Evolutionary conservation across 2,329 filamentous ascomycete species (phyloP).

Genomic region (Acephala macrosclerotiorum): DNA sequence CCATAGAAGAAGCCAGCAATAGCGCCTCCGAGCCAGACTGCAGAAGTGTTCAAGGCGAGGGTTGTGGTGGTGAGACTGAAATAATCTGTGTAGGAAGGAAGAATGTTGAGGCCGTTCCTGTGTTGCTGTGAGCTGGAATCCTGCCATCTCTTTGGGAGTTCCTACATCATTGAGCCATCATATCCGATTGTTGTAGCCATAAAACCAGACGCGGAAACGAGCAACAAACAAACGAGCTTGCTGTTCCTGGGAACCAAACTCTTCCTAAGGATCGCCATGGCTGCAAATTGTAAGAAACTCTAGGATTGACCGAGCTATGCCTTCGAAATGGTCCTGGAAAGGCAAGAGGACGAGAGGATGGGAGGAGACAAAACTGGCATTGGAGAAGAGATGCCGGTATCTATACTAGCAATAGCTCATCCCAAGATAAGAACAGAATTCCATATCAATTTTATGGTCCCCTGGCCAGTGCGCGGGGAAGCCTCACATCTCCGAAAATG

Average conservation of each 20-base stretch:
- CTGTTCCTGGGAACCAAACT: constrained; percentile 17
- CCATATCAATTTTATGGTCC: background rate
- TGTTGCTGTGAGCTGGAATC: background rate
- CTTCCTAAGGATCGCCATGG: background rate
- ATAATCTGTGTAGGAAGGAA: constrained; percentile 63
- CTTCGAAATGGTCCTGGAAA: background rate
- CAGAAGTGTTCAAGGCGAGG: constrained; percentile 60
- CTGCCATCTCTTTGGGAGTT: background rate
- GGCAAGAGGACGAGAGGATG: background rate
- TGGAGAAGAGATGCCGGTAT: background rate
- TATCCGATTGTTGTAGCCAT: constrained; percentile 32
- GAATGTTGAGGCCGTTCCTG: constrained; percentile 61
- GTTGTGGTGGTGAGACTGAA: constrained; percentile 60
- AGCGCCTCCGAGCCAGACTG: constrained; percentile 59
- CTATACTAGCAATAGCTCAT: background rate
- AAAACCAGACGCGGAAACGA: constrained; percentile 13
- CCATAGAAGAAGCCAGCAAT: constrained; percentile 52
- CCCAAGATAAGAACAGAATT: constrained; percentile 3
- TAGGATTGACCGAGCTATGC: no score
- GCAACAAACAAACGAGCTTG: constrained; percentile 12
- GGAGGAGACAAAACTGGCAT: background rate
- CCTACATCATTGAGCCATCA: constrained; percentile 30
- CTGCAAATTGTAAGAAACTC: no score
- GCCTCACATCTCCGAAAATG: constrained; percentile 2
- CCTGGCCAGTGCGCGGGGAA: background rate